Percentiles rank a stretch among this genome's conserved stretches.
Evolutionary conservation across 176 grass and related monocot genomes (phyloP).

Genomic region (Rhynchospora tenuis): DNA sequence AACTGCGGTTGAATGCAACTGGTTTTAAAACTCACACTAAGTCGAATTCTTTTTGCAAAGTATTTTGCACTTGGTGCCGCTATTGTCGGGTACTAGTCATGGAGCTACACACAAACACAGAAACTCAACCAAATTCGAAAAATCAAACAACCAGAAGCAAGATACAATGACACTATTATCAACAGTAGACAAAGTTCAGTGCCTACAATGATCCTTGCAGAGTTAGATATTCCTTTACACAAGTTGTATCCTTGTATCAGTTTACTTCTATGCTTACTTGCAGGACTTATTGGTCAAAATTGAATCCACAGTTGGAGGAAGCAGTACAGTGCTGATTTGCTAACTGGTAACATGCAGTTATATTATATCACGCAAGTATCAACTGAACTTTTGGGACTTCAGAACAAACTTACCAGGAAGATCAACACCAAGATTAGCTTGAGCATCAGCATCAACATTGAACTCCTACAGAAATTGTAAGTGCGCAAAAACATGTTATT

Average conservation of each 20-base stretch:
- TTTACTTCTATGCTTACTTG: neutral
- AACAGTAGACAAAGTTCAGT: neutral
- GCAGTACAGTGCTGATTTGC: neutral
- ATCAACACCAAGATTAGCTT: conserved; percentile 27
- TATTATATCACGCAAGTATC: neutral
- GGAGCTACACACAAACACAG: neutral
- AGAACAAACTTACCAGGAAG: conserved; percentile 25
- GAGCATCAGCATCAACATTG: conserved; percentile 31
- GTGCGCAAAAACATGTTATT: neutral
- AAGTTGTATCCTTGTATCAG: neutral
- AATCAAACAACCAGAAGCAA: neutral
- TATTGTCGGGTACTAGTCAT: neutral
- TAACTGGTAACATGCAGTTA: neutral
- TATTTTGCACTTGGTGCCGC: neutral
- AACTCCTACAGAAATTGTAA: conserved; percentile 12
- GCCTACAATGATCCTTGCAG: neutral
- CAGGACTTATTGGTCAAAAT: neutral
- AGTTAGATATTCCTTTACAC: neutral
- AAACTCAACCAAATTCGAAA: neutral
- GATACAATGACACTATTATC: neutral
- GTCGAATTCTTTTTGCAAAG: neutral
- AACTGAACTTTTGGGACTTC: neutral
- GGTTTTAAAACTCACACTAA: neutral
- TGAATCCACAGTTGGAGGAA: neutral
- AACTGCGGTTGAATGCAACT: neutral